Conservation (phyloP, 139 green algal species). For the Ettlia oleoabundans region DNA sequence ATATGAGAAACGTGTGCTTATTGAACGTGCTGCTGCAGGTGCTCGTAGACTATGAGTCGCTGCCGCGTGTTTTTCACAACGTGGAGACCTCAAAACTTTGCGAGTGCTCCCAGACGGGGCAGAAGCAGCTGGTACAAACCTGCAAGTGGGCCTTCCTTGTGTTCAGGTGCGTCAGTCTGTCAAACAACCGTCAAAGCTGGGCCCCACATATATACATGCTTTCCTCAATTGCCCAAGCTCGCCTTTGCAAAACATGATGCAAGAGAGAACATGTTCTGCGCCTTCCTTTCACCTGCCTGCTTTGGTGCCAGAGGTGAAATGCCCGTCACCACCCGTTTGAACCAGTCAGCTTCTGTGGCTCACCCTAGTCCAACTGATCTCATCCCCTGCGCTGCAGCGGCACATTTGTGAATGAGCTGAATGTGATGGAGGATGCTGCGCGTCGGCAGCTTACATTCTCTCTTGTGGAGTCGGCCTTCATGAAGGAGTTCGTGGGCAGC, state of each 20-base stretch:
- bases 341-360: background rate
- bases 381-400: constrained; percentile 2
- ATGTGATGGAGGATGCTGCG: constrained; percentile 25
- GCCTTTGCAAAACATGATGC: too few species aligned
- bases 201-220: too few species aligned
- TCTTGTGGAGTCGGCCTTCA: constrained; percentile 44
- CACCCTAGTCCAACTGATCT: background rate
- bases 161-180: constrained; percentile 32
- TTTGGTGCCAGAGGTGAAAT: background rate
- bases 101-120: background rate
- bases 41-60: constrained; percentile 38
- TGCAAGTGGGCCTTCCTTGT: constrained; percentile 45
- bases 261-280: too few species aligned
- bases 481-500: constrained; percentile 41
- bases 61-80: constrained; percentile 40
- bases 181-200: too few species aligned
- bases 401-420: constrained; percentile 39
- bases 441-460: constrained; percentile 27
- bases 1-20: too few species aligned
- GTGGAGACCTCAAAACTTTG: constrained; percentile 5
- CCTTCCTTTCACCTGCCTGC: too few species aligned
- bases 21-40: constrained; percentile 6
- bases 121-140: constrained; percentile 35
- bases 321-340: too few species aligned
- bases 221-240: too few species aligned